Evolutionary conservation across 441 rosid species (phyloP), one percentile per base, ranked within the genome.

Genomic region (Omphalea diandra): DNA sequence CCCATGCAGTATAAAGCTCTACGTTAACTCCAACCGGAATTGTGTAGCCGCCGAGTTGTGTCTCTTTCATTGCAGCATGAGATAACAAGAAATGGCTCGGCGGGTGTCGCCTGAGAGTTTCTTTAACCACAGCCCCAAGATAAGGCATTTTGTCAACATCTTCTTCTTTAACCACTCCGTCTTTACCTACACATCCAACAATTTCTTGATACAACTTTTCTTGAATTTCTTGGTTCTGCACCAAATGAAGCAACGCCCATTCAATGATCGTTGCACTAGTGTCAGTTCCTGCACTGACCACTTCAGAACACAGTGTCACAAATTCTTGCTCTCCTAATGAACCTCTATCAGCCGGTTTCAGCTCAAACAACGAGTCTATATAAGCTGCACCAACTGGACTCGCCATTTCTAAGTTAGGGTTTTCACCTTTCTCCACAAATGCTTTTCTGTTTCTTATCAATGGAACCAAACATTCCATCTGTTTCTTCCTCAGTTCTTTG

Each of bases 1-100:
- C 69, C 98, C 98, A 93, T 8, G 96, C 97, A 6, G 97, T 90
- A 86, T 93, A 93, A 49, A 93, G 75, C 78, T 93, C 98, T 69
- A 93, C 96, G 68, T 79, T 73, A 3, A 80, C 87, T 0, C 80
- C 86, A 0, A 77, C 85, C 2, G 97, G 97, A 65, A 91, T 84
- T 3, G 81, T 79, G 67, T 87, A 91, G 22, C 97, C 96, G 1
- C 90, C 97, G 0, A 93, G 88, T 81, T 87, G 82, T 0, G 96
- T 87, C 64, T 86, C 96, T 76, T 81, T 65, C 0, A 70, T 77
- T 0, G 87, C 85, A 0, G 98, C 83, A 59, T 93, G 98, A n/a
- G 97, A 87, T 38, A 93, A 68, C 60, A 91, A 81, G 69, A 93
- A 93, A 84, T 93, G 98, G 20, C 96, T 88, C 2, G 98, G 98